Percentiles rank a stretch among this genome's conserved stretches.
Evolutionary conservation across 2,329 filamentous ascomycete species (phyloP).

Genomic region (Tothia fuscella): DNA sequence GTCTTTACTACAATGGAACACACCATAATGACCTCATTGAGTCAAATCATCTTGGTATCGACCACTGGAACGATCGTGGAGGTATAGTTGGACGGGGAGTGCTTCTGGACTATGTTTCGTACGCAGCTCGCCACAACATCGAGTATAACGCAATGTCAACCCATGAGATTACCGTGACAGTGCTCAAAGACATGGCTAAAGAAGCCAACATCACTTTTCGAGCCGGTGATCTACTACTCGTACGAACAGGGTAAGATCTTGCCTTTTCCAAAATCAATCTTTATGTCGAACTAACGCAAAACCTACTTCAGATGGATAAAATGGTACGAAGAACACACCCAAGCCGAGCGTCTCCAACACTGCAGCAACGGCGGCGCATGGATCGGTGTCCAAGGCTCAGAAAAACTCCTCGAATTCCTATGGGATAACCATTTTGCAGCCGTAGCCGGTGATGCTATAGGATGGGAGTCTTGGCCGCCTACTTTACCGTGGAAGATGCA

Average conservation of each 20-base stretch:
- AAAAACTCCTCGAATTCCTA: slow-evolving; percentile 42
- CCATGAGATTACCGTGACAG: slow-evolving; percentile 30
- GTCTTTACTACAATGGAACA: slow-evolving; percentile 10
- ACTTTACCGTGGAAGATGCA: slow-evolving; percentile 4
- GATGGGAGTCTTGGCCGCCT: slow-evolving; percentile 34
- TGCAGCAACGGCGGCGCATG: not conserved
- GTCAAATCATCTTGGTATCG: slow-evolving; percentile 7
- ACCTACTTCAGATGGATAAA: slow-evolving; percentile 5
- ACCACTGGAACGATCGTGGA: slow-evolving; percentile 26
- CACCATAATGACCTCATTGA: slow-evolving; percentile 6
- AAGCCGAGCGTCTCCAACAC: slow-evolving; percentile 5
- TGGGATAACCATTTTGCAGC: slow-evolving; percentile 47
- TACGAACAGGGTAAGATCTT: slow-evolving; percentile 37
- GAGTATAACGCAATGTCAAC: slow-evolving; percentile 42
- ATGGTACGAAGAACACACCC: slow-evolving; percentile 9
- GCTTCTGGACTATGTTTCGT: slow-evolving; percentile 43
- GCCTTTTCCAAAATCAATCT: not conserved
- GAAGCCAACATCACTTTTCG: slow-evolving; percentile 32
- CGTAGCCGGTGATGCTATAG: slow-evolving; percentile 44
- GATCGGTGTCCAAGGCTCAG: slow-evolving; percentile 27
- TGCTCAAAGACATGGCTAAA: slow-evolving; percentile 33
- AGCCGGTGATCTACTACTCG: slow-evolving; percentile 44
- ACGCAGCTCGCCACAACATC: slow-evolving; percentile 45
- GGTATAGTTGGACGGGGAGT: slow-evolving; percentile 41
- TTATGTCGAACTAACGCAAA: not conserved